Evolutionary conservation across 306 rosid genomes (phyloP).

Genomic region (Pyrus communis): DNA sequence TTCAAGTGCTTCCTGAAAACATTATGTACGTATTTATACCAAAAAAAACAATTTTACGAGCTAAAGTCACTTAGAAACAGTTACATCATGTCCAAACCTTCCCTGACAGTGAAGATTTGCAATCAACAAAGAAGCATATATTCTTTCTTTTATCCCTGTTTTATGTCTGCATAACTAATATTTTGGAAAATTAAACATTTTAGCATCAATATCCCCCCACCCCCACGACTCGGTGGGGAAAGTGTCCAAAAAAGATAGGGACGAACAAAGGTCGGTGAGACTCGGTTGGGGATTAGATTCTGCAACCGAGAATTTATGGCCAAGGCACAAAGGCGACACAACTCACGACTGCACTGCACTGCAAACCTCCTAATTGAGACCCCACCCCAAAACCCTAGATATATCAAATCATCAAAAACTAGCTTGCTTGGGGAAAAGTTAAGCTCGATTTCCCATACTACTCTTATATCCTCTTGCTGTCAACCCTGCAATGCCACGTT

Average conservation of each 20-base stretch:
- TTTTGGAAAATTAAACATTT: background rate
- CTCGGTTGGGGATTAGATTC: constrained; percentile 10
- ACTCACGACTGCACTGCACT: background rate
- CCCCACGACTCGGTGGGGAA: background rate
- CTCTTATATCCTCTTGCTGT: background rate
- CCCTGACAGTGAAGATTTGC: background rate
- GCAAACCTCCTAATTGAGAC: background rate
- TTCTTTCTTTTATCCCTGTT: background rate
- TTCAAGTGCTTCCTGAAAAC: too few species aligned
- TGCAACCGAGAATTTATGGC: constrained; percentile 23
- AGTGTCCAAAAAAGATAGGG: background rate
- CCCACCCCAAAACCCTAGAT: background rate
- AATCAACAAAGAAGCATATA: constrained; percentile 3
- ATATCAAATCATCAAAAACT: background rate
- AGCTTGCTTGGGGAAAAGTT: background rate
- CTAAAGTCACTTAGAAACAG: too few species aligned
- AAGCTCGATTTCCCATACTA: background rate
- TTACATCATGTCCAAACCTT: background rate
- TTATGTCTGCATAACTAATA: background rate
- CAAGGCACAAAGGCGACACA: constrained; percentile 5
- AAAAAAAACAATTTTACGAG: too few species aligned
- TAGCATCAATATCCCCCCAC: background rate
- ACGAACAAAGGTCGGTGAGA: constrained; percentile 6
- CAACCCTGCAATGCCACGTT: background rate
- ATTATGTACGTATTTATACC: too few species aligned